Evolutionary conservation across 176 grass and related monocot species (phyloP).

Genomic region (Zoysia pacifica): DNA sequence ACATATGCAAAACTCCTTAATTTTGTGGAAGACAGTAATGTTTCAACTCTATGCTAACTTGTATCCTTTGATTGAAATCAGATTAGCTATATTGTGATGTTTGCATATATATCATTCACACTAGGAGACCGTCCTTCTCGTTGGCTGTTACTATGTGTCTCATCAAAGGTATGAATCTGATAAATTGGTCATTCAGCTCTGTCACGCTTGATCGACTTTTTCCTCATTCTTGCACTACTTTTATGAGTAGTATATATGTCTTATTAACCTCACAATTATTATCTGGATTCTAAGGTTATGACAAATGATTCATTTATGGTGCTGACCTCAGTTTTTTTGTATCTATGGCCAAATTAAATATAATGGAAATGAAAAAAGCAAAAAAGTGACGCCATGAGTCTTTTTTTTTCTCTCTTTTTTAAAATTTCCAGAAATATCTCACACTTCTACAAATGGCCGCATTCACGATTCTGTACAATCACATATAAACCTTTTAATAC

Average conservation of each 20-base stretch:
- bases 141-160: slow-evolving; percentile 71
- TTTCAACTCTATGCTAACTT: slow-evolving; percentile 44
- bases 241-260: slow-evolving; percentile 11
- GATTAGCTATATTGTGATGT: slow-evolving; percentile 99
- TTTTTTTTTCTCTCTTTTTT: neutral
- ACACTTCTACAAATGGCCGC: neutral
- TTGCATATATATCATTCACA: slow-evolving; percentile 91
- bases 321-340: slow-evolving; percentile 1
- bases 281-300: neutral
- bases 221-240: slow-evolving; percentile 26
- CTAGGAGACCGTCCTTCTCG: slow-evolving; percentile 69
- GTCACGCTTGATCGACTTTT: neutral
- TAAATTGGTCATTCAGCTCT: slow-evolving; percentile 19
- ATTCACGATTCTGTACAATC: neutral
- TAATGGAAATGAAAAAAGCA: neutral
- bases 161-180: slow-evolving; percentile 74
- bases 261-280: neutral
- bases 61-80: slow-evolving; percentile 55
- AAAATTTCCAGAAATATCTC: slow-evolving; percentile 14
- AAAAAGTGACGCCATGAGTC: neutral
- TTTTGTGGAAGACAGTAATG: slow-evolving; percentile 20
- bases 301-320: neutral
- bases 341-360: neutral
- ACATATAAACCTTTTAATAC: neutral
- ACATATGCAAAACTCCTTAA: slow-evolving; percentile 33